Evolutionary conservation across 2,329 filamentous ascomycete species (phyloP).

Genomic region (Aspergillus pseudonomiae): DNA sequence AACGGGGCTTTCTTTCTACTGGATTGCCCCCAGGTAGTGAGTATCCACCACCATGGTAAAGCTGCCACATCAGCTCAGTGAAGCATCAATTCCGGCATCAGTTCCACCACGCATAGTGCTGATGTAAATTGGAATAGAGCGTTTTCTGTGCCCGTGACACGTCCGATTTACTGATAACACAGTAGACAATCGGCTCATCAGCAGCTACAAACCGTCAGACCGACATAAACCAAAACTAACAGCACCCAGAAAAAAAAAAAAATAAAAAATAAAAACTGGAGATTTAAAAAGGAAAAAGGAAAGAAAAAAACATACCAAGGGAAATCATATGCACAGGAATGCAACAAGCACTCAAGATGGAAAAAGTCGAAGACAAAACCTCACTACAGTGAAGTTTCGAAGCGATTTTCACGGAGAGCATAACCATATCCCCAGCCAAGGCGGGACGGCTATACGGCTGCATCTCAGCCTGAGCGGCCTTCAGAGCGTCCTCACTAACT

Average conservation of each 20-base stretch:
- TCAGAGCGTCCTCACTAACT: not conserved
- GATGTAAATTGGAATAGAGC: not conserved
- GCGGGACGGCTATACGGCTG: not conserved
- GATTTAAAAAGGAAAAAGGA: not conserved
- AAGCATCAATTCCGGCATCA: not conserved
- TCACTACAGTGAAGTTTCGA: not conserved
- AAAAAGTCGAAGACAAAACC: not conserved
- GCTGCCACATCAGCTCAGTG: not conserved
- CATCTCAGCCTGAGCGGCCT: not conserved
- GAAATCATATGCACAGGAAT: constrained; percentile 1
- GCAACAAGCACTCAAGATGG: not conserved
- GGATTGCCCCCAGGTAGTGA: not conserved
- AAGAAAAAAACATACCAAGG: not conserved
- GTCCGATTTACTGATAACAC: not conserved
- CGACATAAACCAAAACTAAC: not conserved
- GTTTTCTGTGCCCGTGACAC: not conserved
- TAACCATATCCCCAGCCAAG: not conserved
- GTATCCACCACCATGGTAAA: not conserved
- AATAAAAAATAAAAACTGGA: not conserved
- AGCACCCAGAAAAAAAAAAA: not conserved
- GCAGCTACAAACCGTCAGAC: not conserved
- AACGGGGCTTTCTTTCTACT: not conserved
- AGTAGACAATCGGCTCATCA: not conserved
- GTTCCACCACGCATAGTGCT: not conserved
- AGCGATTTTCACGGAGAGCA: not conserved